These are phyloP conservation scores for Pseudozyma thailandica DNA, from an alignment of 1,284 basidiomycete species.

Conservation along the genomic window DNA sequence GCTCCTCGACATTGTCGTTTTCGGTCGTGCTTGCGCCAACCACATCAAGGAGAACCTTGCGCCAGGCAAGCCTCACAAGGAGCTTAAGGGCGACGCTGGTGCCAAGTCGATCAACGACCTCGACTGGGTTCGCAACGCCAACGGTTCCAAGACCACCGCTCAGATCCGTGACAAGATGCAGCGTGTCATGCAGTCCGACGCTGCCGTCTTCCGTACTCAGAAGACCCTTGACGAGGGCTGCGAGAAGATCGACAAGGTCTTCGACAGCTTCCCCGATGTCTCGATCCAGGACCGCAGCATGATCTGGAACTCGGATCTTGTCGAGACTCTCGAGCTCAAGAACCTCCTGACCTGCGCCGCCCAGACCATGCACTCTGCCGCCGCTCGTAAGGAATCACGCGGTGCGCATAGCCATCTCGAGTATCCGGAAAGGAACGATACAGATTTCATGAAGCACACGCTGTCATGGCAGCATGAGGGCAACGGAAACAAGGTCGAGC, in stretches of 20 bases:
- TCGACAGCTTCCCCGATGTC: conserved; percentile 87
- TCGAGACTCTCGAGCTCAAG: conserved; percentile 95
- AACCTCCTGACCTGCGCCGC: conserved; percentile 94
- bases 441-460: conserved; percentile 69
- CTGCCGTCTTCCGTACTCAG: conserved; percentile 79
- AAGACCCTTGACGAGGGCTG: conserved; percentile 91
- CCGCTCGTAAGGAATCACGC: conserved; percentile 94
- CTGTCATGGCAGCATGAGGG: conserved; percentile 58
- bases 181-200: conserved; percentile 89
- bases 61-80: conserved; percentile 90
- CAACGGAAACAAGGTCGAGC: conserved; percentile 79
- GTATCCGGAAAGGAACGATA: conserved; percentile 83
- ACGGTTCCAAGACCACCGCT: conserved; percentile 86
- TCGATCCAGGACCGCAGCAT: conserved; percentile 97
- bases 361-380: conserved; percentile 94
- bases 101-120: conserved; percentile 86
- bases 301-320: conserved; percentile 90
- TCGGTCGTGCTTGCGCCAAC: conserved; percentile 97
- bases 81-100: conserved; percentile 87
- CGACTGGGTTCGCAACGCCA: conserved; percentile 81
- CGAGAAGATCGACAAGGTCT: conserved; percentile 83
- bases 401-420: conserved; percentile 98
- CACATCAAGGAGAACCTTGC: conserved; percentile 93
- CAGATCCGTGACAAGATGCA: conserved; percentile 95
- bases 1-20: conserved; percentile 97